Evolutionary conservation across 192 early-diverging fungal species (phyloP), one percentile per base, ranked within the genome.

Genomic region (Coemansia sp.): DNA sequence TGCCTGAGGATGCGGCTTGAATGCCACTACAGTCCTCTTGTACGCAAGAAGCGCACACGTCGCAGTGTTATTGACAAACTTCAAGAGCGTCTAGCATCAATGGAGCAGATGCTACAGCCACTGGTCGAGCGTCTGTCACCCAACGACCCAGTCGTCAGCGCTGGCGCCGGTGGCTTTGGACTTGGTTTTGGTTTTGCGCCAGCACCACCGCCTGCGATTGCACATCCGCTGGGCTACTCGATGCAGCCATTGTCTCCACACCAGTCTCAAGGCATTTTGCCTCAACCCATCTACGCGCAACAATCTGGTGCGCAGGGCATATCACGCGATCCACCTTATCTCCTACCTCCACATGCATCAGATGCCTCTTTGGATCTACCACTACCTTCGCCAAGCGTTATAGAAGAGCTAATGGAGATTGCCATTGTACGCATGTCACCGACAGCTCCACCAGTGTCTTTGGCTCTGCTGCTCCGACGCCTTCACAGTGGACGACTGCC

Each of bases 51-150:
- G 66, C 83, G 83, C 10, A 66, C 69, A 5, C 83, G 83, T 24
- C 80, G 80, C 57, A 82, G 71, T 50, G 65, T 82, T 46, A 82
- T 82, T 50, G 80, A 82, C 56, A 82, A 82, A 68, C 72, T 82
- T 4, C 75, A 82, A 57, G 80, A 82, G 61, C 67, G 80, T 2
- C 68, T 82, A 0, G 71, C 67, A 55, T 82, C 74, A 57, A 82
- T 82, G 80, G 80, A 82, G 75, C 80, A 82, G 75, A 74, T 82
- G 71, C 66, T 82, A 23, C 80, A 78, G 71, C 80, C 80, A 14
- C 71, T 82, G 61, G 80, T 82, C 57, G 80, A 82, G 66, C 74
- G 75, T 20, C 74, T 82, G 32, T 62, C 72, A 39, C 75, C 75
- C 29, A 82, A 77, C 71, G 78, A 81, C 46, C 78, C 78, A 5